phyloP scores from a whole-genome alignment of 768 basidiomycete species.

The Mycena capillaripes region DNA sequence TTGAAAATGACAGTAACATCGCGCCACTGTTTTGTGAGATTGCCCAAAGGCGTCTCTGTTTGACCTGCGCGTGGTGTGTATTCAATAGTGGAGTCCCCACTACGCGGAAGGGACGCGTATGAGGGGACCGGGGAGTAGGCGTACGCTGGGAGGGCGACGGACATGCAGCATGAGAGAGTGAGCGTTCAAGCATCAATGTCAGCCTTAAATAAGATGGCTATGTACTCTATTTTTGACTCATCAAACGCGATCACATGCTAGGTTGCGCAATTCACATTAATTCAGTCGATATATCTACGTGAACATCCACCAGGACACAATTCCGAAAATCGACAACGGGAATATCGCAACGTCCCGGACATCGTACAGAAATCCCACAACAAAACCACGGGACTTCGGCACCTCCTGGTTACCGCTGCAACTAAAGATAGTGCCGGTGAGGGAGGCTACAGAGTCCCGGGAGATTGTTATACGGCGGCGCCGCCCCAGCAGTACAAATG shows the following conservation, averaged over 20 bases:
- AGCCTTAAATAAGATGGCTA: not conserved
- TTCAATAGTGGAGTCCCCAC: constrained; percentile 53
- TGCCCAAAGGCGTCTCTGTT: constrained; percentile 38
- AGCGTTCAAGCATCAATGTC: no score
- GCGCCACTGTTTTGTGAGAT: constrained; percentile 49
- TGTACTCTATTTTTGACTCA: not conserved
- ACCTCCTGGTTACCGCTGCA: constrained; percentile 19
- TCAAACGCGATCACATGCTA: constrained; percentile 4
- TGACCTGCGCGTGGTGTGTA: constrained; percentile 51
- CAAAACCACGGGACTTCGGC: constrained; percentile 38
- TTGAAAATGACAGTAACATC: constrained; percentile 53
- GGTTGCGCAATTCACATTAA: not conserved
- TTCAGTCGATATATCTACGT: not conserved
- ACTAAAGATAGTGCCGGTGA: constrained; percentile 7
- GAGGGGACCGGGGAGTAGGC: constrained; percentile 42
- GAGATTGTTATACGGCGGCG: constrained; percentile 37
- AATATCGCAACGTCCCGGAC: constrained; percentile 58
- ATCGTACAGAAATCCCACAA: constrained; percentile 53
- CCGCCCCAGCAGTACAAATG: constrained; percentile 35
- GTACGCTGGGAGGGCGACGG: constrained; percentile 32
- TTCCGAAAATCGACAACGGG: constrained; percentile 56
- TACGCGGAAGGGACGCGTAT: constrained; percentile 50
- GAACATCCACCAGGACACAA: constrained; percentile 54
- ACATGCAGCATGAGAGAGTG: constrained; percentile 20
- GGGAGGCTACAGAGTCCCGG: not conserved